These are phyloP conservation scores for Heliocybe sulcata DNA, from an alignment of 1,284 basidiomycete genomes.

Conservation along the genomic window DNA sequence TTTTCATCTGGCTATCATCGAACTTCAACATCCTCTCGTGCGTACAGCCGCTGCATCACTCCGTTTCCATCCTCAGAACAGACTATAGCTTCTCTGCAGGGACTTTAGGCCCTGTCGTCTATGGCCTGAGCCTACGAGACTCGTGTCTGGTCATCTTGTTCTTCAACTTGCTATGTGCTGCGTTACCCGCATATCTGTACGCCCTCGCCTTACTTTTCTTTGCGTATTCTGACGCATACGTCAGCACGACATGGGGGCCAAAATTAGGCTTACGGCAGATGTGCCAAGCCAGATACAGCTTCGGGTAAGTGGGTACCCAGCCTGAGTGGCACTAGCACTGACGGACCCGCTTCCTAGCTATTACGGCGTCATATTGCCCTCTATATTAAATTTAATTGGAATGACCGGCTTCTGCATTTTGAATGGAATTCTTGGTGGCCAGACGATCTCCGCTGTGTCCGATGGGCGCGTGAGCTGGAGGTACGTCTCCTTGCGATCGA, in stretches of 20 bases:
- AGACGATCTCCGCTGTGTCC: conserved; percentile 68
- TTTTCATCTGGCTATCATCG: conserved; percentile 70
- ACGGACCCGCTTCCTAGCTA: conserved; percentile 34
- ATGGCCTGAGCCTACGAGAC: conserved; percentile 63
- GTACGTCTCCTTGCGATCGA: conserved; percentile 29
- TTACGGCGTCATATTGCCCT: conserved; percentile 58
- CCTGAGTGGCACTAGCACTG: background rate
- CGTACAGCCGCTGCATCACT: conserved; percentile 15
- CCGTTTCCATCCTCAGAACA: background rate
- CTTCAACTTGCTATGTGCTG: conserved; percentile 57
- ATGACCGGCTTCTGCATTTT: conserved; percentile 74
- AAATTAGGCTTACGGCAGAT: conserved; percentile 85
- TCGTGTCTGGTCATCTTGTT: conserved; percentile 71
- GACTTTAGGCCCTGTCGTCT: conserved; percentile 62
- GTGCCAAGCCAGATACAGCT: conserved; percentile 73
- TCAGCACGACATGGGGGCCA: conserved; percentile 81
- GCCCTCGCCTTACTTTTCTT: conserved; percentile 14
- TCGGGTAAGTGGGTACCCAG: conserved; percentile 44
- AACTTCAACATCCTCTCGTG: conserved; percentile 74
- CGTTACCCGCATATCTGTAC: conserved; percentile 54
- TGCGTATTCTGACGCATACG: conserved; percentile 1
- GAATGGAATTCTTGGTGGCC: conserved; percentile 74
- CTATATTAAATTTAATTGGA: conserved; percentile 54
- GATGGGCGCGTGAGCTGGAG: conserved; percentile 59
- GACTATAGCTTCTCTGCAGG: conserved; percentile 63